Evolutionary conservation across 305 asterid species (phyloP), one percentile per base, ranked within the genome.

Genomic region (Stenogyne calaminthoides): DNA sequence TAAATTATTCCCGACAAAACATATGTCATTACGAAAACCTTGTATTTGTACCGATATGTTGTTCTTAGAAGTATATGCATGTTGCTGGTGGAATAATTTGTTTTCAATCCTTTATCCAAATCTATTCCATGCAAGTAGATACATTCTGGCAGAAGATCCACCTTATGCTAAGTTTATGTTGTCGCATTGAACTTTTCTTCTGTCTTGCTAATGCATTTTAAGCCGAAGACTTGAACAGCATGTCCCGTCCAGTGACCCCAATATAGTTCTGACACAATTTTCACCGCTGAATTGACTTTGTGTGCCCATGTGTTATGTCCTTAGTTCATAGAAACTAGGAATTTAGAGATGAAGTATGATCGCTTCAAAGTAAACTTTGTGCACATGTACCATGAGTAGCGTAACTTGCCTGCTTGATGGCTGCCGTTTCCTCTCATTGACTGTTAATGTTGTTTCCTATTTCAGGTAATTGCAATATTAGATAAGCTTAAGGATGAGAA

Each of bases 391-490:
- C 70, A 69, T 10, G 60, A 61, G 16, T n/a, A 18, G 70, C 12
- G 54, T 58, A 20, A 49, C 16, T 60, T 67, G 60, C 65, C 25
- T 69, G n/a, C 44, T 68, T 20, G 10, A 20, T 25, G 32, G 29
- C 15, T 11, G 15, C 15, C 7, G 46, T 58, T 44, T 74, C 64
- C 52, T 20, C 66, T 73, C 36, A 40, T 55, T 73, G 69, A 25
- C 67, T 63, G 51, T 64, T 58, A 22, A 67, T 42, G 66, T 9
- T 71, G 36, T 61, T 59, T 71, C 44, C n/a, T 42, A 19, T 69
- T 79, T 78, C 89, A 95, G 99, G 97, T 95, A 15, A 85, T 92
- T 72, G 92, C 96, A 70, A 95, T 95, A 83, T 77, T 95, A 67
- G 99, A 95, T 82, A 89, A 64, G 65, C 73, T 95, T 16, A 89